Evolutionary conservation across 2,329 filamentous ascomycete species (phyloP), one percentile per base, ranked within the genome.

Genomic region (Aspergillus fijiensis): DNA sequence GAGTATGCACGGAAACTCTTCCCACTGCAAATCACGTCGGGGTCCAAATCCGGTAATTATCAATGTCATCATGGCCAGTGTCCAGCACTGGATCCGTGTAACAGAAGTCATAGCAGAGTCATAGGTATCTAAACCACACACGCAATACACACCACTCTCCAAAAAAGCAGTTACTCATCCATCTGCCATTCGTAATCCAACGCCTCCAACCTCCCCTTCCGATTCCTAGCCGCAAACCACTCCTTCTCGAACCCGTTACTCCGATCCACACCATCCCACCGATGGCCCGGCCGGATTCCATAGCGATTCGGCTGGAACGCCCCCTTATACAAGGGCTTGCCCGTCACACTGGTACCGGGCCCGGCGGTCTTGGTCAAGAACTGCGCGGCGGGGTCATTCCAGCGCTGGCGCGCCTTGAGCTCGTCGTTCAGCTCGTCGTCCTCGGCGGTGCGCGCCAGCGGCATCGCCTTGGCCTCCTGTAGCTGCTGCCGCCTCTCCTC

Each of bases 261-360:
- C 65, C 95, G 84, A 80, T 99, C 95, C 19, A 99, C 95, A 5
- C 96, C 95, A 81, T 99, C 95, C 95, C 95, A 99, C 65, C 91
- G 83, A 79, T 96, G 92, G 0, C 95, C 96, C 0, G 95, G 95
- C 62, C 89, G 84, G 63, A 99, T 98, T 1, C 91, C 91, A 78
- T 98, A 98, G 21, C 95, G 84, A 81, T 99, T 99, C 49, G 95
- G 95, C 70, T 90, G 85, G 58, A 89, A 90, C 0, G 88, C 84
- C 0, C 94, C 95, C 61, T 87, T 80, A 74, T 98, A 99, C 4
- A 90, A 74, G 4, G 89, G 91, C 65, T 84, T 86, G 19, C 82
- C 84, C 7, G 80, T 81, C 48, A 73, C 73, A 70, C 79, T 65
- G 83, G 77, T 76, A 4, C 74, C 79, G 0, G 70, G 67, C 2